Conservation (phyloP, 2,329 filamentous ascomycete genomes). For the Alternaria arbusti region DNA sequence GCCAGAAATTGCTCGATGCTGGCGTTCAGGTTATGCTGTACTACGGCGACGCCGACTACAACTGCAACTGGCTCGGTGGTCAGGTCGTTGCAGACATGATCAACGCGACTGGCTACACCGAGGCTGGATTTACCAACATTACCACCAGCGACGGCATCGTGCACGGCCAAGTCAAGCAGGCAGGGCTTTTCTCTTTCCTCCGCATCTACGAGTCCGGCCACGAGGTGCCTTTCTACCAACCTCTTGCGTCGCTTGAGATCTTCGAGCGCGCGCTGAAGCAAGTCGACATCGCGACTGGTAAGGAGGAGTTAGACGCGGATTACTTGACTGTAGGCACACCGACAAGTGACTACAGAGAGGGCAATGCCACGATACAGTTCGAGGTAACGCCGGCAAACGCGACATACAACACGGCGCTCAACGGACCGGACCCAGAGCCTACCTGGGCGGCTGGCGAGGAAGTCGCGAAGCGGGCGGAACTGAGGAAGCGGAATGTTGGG, state of each 20-base stretch:
- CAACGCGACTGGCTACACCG: constrained; percentile 49
- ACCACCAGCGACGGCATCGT: constrained; percentile 53
- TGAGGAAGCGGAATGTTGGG: constrained; percentile 23
- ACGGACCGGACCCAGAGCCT: constrained; percentile 49
- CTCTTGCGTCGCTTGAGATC: constrained; percentile 56
- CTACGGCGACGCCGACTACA: constrained; percentile 58
- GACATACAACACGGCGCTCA: constrained; percentile 57
- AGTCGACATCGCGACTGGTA: constrained; percentile 60
- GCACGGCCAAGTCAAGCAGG: constrained; percentile 61
- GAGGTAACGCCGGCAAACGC: constrained; percentile 51
- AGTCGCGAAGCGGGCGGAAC: constrained; percentile 5
- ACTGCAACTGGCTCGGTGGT: constrained; percentile 57
- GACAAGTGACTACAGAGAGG: constrained; percentile 51
- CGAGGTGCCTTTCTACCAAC: constrained; percentile 63
- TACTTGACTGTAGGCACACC: constrained; percentile 47
- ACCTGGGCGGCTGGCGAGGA: constrained; percentile 30
- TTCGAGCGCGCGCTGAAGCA: constrained; percentile 58
- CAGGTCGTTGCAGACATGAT: constrained; percentile 52
- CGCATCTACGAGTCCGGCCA: constrained; percentile 59
- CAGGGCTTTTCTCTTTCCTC: constrained; percentile 58
- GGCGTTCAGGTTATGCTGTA: constrained; percentile 53
- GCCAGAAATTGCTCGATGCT: constrained; percentile 47
- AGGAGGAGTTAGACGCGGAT: constrained; percentile 21
- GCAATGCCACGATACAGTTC: constrained; percentile 55
- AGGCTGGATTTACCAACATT: constrained; percentile 58